Percentiles rank a stretch among this genome's conserved stretches.
Evolutionary conservation across 768 basidiomycete species (phyloP).

Genomic region (Scleroderma bovista): DNA sequence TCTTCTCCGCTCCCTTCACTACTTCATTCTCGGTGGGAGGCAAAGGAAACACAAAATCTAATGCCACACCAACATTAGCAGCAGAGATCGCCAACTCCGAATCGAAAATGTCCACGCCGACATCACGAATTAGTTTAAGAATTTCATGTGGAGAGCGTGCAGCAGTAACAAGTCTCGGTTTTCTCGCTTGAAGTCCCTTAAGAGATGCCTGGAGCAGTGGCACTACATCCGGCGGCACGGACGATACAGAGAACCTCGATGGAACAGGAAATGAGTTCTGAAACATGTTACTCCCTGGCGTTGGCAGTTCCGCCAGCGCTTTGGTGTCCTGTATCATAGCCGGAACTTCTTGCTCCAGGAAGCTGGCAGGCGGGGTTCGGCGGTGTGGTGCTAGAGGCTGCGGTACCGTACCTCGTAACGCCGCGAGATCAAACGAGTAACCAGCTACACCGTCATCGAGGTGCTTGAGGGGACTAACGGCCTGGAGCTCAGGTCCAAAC

Average conservation of each 20-base stretch:
- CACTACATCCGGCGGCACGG: constrained; percentile 14
- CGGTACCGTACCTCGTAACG: constrained; percentile 30
- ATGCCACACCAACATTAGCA: constrained; percentile 63
- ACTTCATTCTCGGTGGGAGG: constrained; percentile 3
- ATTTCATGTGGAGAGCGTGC: constrained; percentile 68
- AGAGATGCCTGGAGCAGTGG: constrained; percentile 60
- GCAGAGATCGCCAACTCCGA: constrained; percentile 64
- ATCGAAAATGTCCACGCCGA: constrained; percentile 77
- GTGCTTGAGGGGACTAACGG: constrained; percentile 42
- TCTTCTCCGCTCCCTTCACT: neutral
- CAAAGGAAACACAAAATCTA: constrained; percentile 75
- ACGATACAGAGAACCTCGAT: constrained; percentile 1
- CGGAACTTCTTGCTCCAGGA: constrained; percentile 10
- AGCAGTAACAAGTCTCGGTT: constrained; percentile 60
- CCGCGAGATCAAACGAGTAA: constrained; percentile 65
- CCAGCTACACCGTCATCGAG: constrained; percentile 69
- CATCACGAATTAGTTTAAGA: constrained; percentile 52
- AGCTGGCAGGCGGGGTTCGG: constrained; percentile 5
- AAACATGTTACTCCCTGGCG: constrained; percentile 3
- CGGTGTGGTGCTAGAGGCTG: constrained; percentile 12
- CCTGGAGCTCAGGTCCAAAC: constrained; percentile 48
- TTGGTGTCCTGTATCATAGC: constrained; percentile 13
- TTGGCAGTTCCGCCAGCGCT: constrained; percentile 2
- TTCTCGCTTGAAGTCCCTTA: constrained; percentile 40
- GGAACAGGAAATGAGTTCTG: neutral